Conservation (phyloP, 2,329 filamentous ascomycete genomes). For the Lithohypha guttulata region DNA sequence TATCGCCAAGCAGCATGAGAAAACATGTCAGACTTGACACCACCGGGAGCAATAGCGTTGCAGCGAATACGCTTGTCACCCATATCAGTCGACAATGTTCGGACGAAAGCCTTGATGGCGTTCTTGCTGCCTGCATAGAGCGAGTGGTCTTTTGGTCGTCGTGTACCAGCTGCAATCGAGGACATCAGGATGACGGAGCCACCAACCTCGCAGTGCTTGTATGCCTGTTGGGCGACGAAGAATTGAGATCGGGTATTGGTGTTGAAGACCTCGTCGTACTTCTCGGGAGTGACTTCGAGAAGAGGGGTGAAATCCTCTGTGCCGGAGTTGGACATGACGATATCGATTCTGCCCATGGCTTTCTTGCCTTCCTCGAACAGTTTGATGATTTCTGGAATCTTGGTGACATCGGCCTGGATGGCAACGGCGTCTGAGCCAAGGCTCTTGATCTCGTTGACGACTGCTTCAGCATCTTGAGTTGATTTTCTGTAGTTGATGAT, state of each 20-base stretch:
- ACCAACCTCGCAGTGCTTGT: conserved; percentile 56
- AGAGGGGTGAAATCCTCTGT: conserved; percentile 39
- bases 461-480: conserved; percentile 28
- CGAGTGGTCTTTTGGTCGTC: conserved; percentile 55
- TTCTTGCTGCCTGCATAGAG: conserved; percentile 64
- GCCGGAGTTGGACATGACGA: conserved; percentile 47
- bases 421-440: conserved; percentile 30
- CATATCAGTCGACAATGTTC: conserved; percentile 61
- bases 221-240: conserved; percentile 58
- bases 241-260: conserved; percentile 55
- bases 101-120: conserved; percentile 61
- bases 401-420: conserved; percentile 38
- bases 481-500: conserved; percentile 37
- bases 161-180: conserved; percentile 48
- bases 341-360: conserved; percentile 56
- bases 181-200: conserved; percentile 55
- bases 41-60: conserved; percentile 62
- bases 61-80: conserved; percentile 58
- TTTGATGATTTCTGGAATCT: conserved; percentile 35
- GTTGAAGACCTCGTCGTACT: conserved; percentile 49
- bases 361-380: conserved; percentile 23
- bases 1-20: conserved; percentile 58
- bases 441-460: conserved; percentile 23
- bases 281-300: conserved; percentile 53
- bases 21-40: conserved; percentile 71